Percentiles rank a stretch among this genome's conserved stretches.
Conservation (phyloP, 148 eudicot genomes). For the Rhododendron mucronatum region DNA sequence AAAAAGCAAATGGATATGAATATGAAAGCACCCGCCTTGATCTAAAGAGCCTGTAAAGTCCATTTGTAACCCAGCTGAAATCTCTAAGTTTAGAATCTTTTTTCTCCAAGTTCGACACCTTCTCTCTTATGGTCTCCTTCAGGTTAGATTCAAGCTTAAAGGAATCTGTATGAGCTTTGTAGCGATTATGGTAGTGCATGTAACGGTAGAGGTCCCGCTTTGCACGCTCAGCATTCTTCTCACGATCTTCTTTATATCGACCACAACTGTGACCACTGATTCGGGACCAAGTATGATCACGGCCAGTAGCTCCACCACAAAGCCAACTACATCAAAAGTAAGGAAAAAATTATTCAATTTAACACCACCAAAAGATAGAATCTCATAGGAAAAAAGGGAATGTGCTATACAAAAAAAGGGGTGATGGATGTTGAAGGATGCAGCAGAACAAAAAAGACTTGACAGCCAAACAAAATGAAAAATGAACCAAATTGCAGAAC, state of each 20-base stretch:
- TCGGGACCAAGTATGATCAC: constrained; percentile 44
- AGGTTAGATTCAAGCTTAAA: constrained; percentile 54
- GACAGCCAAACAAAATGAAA: neutral
- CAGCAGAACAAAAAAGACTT: neutral
- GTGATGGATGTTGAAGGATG: constrained; percentile 5
- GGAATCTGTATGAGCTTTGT: constrained; percentile 74
- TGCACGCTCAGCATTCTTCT: constrained; percentile 37
- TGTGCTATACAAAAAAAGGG: neutral
- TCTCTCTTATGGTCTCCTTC: constrained; percentile 37
- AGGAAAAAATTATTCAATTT: neutral
- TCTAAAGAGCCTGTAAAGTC: constrained; percentile 59
- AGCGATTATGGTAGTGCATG: constrained; percentile 65
- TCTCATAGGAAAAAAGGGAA: neutral
- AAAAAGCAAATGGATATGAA: constrained; percentile 74
- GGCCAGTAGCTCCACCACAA: constrained; percentile 56
- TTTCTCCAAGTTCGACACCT: constrained; percentile 35
- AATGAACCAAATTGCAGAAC: neutral
- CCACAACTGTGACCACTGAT: constrained; percentile 57
- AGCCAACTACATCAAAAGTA: constrained; percentile 45
- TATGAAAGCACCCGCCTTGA: constrained; percentile 65
- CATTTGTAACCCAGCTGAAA: constrained; percentile 67
- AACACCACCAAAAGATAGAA: neutral
- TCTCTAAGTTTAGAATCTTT: constrained; percentile 37
- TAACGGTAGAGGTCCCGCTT: constrained; percentile 55
- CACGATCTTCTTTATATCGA: constrained; percentile 52